Evolutionary conservation across 2,329 filamentous ascomycete genomes (phyloP).

Genomic region (Aureobasidium sp.): DNA sequence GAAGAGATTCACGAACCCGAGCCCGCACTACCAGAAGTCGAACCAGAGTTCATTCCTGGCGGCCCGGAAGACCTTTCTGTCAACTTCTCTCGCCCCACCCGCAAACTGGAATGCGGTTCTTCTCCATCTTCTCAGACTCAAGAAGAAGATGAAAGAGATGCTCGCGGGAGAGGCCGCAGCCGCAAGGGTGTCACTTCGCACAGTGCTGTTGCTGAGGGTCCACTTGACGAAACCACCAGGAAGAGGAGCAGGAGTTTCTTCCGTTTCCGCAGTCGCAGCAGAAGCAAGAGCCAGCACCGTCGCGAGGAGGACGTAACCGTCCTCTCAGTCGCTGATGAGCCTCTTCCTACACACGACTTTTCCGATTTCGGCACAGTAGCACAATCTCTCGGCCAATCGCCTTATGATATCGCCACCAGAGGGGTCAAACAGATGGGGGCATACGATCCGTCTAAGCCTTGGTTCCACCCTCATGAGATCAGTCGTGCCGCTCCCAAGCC

Average conservation of each 20-base stretch:
- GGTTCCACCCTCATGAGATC: slow-evolving; percentile 15
- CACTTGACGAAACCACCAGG: slow-evolving; percentile 11
- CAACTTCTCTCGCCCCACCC: slow-evolving; percentile 28
- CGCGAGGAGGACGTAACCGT: background rate
- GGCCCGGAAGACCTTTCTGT: slow-evolving; percentile 30
- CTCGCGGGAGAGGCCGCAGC: slow-evolving; percentile 11
- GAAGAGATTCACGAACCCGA: background rate
- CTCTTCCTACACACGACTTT: slow-evolving; percentile 19
- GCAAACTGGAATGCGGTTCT: background rate
- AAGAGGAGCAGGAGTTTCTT: slow-evolving; percentile 18
- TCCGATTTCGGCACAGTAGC: slow-evolving; percentile 37
- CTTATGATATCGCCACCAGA: slow-evolving; percentile 37
- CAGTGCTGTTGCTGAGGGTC: background rate
- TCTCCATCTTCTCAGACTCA: background rate
- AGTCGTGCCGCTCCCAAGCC: slow-evolving; percentile 5
- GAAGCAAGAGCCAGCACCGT: slow-evolving; percentile 22
- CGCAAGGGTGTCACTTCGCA: background rate
- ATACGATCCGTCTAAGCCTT: background rate
- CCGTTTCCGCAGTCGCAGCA: slow-evolving; percentile 20
- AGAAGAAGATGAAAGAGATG: background rate
- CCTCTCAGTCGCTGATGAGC: slow-evolving; percentile 18
- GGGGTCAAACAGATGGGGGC: slow-evolving; percentile 18
- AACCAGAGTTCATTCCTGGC: background rate
- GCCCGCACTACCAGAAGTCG: background rate
- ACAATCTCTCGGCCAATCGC: slow-evolving; percentile 35